These are phyloP conservation scores for Diversispora eburnea DNA, from an alignment of 192 early-diverging fungal genomes.

Conservation along the genomic window DNA sequence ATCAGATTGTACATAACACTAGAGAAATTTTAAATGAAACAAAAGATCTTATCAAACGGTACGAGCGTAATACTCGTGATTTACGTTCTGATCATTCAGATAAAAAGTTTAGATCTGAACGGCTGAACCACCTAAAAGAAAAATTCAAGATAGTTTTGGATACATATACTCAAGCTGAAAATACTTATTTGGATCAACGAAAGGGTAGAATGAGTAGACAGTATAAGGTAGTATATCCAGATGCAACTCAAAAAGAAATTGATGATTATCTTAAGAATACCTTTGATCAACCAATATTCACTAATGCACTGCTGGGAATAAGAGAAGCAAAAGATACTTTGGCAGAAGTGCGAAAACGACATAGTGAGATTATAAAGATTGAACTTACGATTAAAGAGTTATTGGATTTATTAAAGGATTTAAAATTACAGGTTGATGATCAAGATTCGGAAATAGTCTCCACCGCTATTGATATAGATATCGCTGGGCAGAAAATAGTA, in stretches of 20 bases:
- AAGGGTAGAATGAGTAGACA: constrained; percentile 76
- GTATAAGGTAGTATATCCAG: constrained; percentile 78
- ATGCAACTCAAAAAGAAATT: constrained; percentile 71
- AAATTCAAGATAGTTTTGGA: not conserved
- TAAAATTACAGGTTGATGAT: too few species aligned
- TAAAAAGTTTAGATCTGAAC: not conserved
- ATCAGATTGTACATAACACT: too few species aligned
- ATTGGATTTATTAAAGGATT: too few species aligned
- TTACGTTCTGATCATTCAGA: not conserved
- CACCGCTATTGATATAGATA: too few species aligned
- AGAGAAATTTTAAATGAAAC: not conserved
- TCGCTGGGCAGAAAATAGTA: too few species aligned
- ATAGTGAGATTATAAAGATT: too few species aligned
- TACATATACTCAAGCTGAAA: constrained; percentile 46
- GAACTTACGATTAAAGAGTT: too few species aligned
- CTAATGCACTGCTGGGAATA: too few species aligned
- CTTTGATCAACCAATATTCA: too few species aligned
- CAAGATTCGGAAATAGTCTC: too few species aligned
- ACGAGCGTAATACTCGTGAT: constrained; percentile 36
- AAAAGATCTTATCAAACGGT: not conserved
- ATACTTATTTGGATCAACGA: constrained; percentile 76
- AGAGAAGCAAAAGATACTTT: too few species aligned
- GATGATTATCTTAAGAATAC: constrained; percentile 60
- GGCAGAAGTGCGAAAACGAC: too few species aligned
- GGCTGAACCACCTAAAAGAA: not conserved